A percentile compares a stretch with the other conserved stretches of the same genome.
These are phyloP conservation scores for Penicillium roqueforti DNA, from an alignment of 495 filamentous ascomycete species.

Conservation along the genomic window DNA sequence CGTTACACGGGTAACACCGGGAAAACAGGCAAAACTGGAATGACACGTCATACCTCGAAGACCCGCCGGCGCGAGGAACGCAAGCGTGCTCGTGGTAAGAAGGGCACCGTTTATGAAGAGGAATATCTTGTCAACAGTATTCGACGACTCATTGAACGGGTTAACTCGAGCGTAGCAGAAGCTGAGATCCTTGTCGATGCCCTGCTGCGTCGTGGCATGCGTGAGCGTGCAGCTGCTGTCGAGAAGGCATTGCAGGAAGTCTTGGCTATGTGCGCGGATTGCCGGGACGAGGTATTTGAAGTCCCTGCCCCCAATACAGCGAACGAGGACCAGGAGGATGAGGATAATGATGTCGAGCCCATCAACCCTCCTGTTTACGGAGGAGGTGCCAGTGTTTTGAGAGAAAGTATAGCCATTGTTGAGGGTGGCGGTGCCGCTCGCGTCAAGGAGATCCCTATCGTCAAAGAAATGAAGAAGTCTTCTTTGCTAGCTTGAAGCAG, in stretches of 20 bases:
- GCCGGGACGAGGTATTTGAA: conserved; percentile 65
- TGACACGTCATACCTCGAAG: conserved; percentile 73
- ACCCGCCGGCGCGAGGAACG: conserved; percentile 85
- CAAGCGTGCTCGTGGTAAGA: conserved; percentile 89
- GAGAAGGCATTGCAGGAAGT: conserved; percentile 70
- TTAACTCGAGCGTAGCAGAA: conserved; percentile 67
- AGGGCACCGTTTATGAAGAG: conserved; percentile 95
- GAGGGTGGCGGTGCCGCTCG: conserved; percentile 15
- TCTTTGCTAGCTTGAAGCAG: conserved; percentile 46
- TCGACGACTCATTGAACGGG: conserved; percentile 74
- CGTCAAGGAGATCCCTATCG: conserved; percentile 35
- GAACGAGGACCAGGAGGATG: conserved; percentile 15
- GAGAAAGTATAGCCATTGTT: conserved; percentile 37
- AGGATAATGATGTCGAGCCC: conserved; percentile 19
- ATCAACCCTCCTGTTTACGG: conserved; percentile 21
- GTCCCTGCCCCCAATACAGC: conserved; percentile 9
- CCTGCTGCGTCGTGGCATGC: conserved; percentile 74
- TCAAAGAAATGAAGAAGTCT: conserved; percentile 50
- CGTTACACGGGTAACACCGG: conserved; percentile 80
- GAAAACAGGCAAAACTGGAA: conserved; percentile 60
- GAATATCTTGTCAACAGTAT: conserved; percentile 91
- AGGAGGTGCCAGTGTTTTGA: conserved; percentile 36
- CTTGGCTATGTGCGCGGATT: conserved; percentile 58
- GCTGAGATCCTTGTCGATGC: conserved; percentile 67
- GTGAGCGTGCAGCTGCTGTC: conserved; percentile 75